Evolutionary conservation across 1,284 basidiomycete species (phyloP).

Genomic region (Ceratobasidium sp.): DNA sequence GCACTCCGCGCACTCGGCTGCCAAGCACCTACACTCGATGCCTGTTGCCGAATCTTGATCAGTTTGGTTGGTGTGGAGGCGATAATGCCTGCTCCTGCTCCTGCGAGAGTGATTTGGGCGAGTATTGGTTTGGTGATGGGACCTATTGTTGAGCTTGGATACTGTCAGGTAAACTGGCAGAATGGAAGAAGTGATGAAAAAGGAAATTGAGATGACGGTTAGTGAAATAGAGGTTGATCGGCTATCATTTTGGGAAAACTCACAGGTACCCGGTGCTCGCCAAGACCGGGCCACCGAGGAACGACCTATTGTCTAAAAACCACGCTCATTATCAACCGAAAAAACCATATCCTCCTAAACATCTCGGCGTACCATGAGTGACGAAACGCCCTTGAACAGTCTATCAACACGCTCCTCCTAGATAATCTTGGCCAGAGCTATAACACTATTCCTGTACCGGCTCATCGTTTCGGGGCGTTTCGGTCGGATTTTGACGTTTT

Average conservation of each 20-base stretch:
- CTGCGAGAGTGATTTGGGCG: constrained; percentile 78
- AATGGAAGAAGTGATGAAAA: not conserved
- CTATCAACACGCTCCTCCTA: constrained; percentile 75
- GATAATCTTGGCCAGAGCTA: constrained; percentile 74
- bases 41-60: constrained; percentile 87
- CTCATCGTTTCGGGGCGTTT: constrained; percentile 70
- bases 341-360: not conserved
- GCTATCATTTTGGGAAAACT: constrained; percentile 5
- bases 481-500: constrained; percentile 78
- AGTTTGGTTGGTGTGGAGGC: constrained; percentile 85
- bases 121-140: constrained; percentile 68
- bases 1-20: constrained; percentile 65
- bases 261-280: constrained; percentile 75
- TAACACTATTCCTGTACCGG: constrained; percentile 66
- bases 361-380: constrained; percentile 70
- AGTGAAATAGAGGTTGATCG: not conserved
- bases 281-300: constrained; percentile 82
- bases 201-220: constrained; percentile 8
- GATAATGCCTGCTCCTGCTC: constrained; percentile 79
- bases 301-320: constrained; percentile 72
- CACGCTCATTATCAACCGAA: not conserved
- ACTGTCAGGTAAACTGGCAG: not conserved
- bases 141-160: constrained; percentile 70
- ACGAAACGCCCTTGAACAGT: constrained; percentile 78
- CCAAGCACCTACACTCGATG: constrained; percentile 59